Evolutionary conservation across 345 rosid genomes (phyloP).

Genomic region (Acer yangbiense): DNA sequence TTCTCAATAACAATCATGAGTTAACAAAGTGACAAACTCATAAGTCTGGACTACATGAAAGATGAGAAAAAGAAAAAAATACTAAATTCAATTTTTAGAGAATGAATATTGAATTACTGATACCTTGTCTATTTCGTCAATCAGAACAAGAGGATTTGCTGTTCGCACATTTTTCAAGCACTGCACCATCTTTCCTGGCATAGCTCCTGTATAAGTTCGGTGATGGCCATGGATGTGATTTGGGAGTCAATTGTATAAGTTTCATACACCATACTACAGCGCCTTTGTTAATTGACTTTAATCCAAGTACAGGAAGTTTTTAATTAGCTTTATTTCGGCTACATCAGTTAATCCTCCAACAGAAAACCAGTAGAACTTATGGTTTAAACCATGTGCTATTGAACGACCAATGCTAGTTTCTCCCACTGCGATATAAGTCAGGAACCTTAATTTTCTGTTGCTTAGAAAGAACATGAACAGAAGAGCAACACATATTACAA

Average conservation of each 20-base stretch:
- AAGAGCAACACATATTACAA: not conserved
- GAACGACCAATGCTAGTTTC: constrained; percentile 99
- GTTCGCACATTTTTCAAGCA: constrained; percentile 98
- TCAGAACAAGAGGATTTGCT: constrained; percentile 96
- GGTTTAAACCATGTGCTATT: constrained; percentile 89
- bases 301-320: constrained; percentile 6
- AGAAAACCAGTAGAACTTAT: constrained; percentile 93
- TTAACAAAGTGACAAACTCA: not conserved
- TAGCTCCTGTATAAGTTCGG: constrained; percentile 95
- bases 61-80: not conserved
- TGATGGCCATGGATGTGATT: constrained; percentile 83
- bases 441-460: constrained; percentile 10
- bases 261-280: not conserved
- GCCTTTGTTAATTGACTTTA: not conserved
- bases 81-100: not conserved
- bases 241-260: constrained; percentile 23
- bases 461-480: not conserved
- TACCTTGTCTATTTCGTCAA: constrained; percentile 99
- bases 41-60: not conserved
- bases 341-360: constrained; percentile 99
- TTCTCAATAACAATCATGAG: not conserved
- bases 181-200: constrained; percentile 99
- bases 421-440: constrained; percentile 60
- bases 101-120: constrained; percentile 5
- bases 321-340: constrained; percentile 93